A percentile compares a stretch with the other conserved stretches of the same genome.
Conservation (phyloP, 305 asterid genomes). For the Fraxinus nigra region DNA sequence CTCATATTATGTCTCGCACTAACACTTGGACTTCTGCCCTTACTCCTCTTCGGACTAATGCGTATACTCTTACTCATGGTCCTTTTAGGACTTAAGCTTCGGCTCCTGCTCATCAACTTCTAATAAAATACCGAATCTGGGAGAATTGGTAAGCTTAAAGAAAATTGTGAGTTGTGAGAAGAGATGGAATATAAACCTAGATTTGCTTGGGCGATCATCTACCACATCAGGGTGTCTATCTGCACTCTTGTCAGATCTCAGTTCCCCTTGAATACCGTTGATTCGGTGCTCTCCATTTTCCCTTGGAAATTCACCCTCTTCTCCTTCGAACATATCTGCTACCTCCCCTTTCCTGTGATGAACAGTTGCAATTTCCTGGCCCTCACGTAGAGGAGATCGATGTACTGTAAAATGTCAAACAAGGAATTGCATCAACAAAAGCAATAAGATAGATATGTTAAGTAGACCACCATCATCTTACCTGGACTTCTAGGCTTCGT, state of each 20-base stretch:
- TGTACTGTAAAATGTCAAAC: constrained; percentile 31
- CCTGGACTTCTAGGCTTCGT: constrained; percentile 51
- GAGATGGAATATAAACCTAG: constrained; percentile 54
- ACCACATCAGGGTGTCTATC: constrained; percentile 72
- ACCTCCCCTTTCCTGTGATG: constrained; percentile 44
- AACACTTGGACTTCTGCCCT: constrained; percentile 47
- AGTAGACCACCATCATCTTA: constrained; percentile 23
- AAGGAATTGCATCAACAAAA: constrained; percentile 13
- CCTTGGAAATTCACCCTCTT: constrained; percentile 75
- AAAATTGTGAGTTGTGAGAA: constrained; percentile 10
- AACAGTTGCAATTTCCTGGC: constrained; percentile 40
- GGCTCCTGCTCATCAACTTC: constrained; percentile 62
- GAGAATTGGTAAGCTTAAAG: constrained; percentile 28
- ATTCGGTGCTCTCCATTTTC: constrained; percentile 79
- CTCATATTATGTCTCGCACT: constrained; percentile 44
- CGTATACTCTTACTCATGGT: constrained; percentile 83
- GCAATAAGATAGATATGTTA: not conserved
- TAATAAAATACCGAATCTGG: constrained; percentile 28
- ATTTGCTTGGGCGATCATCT: constrained; percentile 70
- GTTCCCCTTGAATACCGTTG: constrained; percentile 54
- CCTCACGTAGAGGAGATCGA: constrained; percentile 47
- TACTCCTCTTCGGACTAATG: constrained; percentile 71
- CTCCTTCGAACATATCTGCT: constrained; percentile 57
- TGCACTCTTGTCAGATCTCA: constrained; percentile 51
- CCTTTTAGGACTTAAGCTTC: constrained; percentile 60